Evolutionary conservation across 768 basidiomycete genomes (phyloP).

Genomic region (Pleurotus eryngii): DNA sequence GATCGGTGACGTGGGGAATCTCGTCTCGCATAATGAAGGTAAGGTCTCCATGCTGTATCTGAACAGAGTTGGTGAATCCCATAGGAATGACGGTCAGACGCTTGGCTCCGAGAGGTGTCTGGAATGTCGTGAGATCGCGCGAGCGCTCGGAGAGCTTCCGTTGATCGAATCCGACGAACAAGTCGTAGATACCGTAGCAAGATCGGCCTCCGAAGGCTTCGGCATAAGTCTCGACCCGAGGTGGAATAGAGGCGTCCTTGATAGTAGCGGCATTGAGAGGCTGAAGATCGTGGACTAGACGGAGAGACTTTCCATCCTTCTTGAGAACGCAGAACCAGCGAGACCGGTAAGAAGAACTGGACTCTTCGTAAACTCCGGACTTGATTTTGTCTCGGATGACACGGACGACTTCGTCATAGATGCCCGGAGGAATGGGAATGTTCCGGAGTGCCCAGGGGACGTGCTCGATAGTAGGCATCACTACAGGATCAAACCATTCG

Average conservation of each 20-base stretch:
- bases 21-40: slow-evolving; percentile 33
- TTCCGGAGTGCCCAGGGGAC: too few relatives aligned
- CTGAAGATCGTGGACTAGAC: too few relatives aligned
- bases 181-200: slow-evolving; percentile 28
- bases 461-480: too few relatives aligned
- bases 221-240: slow-evolving; percentile 26
- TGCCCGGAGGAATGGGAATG: too few relatives aligned
- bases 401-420: too few relatives aligned
- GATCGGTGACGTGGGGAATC: slow-evolving; percentile 16
- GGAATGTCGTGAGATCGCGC: slow-evolving; percentile 41
- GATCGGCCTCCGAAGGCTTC: slow-evolving; percentile 29
- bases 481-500: too few relatives aligned
- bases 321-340: slow-evolving; percentile 14
- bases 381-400: too few relatives aligned
- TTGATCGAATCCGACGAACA: slow-evolving; percentile 36
- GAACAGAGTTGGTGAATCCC: slow-evolving; percentile 36
- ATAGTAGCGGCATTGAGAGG: slow-evolving; percentile 16
- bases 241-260: slow-evolving; percentile 13
- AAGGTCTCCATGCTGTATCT: slow-evolving; percentile 38
- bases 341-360: too few relatives aligned
- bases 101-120: slow-evolving; percentile 27
- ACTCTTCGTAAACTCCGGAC: too few relatives aligned
- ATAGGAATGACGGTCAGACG: slow-evolving; percentile 31
- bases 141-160: slow-evolving; percentile 18
- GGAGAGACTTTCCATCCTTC: too few relatives aligned